Evolutionary conservation across 805 yeast genomes (phyloP), one percentile per base, ranked within the genome.

Genomic region (Kodamaea restingae): DNA sequence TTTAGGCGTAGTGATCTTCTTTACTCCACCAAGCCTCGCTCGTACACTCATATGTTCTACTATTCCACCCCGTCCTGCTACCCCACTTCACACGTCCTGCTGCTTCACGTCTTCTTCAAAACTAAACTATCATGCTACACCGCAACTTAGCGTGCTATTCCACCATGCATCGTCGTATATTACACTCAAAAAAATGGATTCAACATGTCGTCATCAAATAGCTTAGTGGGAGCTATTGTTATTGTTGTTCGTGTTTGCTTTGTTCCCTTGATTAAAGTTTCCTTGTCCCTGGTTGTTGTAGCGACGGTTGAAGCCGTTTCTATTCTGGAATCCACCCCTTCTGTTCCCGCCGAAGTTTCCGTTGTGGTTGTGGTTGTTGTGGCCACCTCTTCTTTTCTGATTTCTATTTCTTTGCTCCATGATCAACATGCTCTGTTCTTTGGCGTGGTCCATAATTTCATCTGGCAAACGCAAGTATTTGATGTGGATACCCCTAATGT

Each of bases 401-500:
- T 66, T 69, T 49, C 68, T 70, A 46, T 67, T 70, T 52, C 72
- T 65, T 46, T 71, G 73, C 45, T 75, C 72, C 65, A 70, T 64
- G 55, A 70, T 65, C 54, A 74, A 63, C 47, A 68, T 60, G 48
- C 74, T 76, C 49, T 78, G 84, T 49, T 80, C 85, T 55, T 81
- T 83, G 45, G 85, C 84, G 46, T 79, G 76, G 49, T 81, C 88
- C 70, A 85, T 84, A 30, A 83, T 69, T 52, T 79, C 84, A 50
- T 84, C 86, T 20, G 86, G 87, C 58, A 85, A 70, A 61, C 87
- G 78, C 47, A 85, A 71, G 51, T 78, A 80, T 56, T 84, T 85
- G 63, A 88, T 84, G 52, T 85, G 91, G 47, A 76, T 82, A 32
- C 97, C 97, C 57, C 90, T 80, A 28, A 90, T 76, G 56, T 88